These are phyloP conservation scores for Coniophora puteana DNA, from an alignment of 1,284 basidiomycete genomes.

Conservation along the genomic window DNA sequence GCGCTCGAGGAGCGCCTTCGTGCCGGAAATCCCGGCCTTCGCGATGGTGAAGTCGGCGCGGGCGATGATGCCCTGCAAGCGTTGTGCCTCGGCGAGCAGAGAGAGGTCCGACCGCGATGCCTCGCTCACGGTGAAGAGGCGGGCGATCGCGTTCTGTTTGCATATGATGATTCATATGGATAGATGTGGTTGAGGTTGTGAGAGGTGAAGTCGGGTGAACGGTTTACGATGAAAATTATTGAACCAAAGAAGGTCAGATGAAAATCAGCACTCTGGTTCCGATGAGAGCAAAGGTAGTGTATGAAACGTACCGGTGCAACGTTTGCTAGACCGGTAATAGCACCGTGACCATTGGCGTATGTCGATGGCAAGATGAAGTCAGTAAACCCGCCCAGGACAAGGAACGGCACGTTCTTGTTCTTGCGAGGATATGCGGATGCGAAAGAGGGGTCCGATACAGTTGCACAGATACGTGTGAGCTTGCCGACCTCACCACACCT, in stretches of 20 bases:
- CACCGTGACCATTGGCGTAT: constrained; percentile 68
- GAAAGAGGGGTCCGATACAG: constrained; percentile 61
- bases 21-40: constrained; percentile 77
- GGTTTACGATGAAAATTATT: constrained; percentile 7
- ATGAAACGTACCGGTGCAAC: constrained; percentile 61
- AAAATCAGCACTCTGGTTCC: constrained; percentile 5
- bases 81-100: constrained; percentile 68
- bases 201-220: constrained; percentile 10
- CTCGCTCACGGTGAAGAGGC: constrained; percentile 62
- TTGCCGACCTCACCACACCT: constrained; percentile 91
- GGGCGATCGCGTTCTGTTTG: constrained; percentile 56
- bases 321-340: constrained; percentile 81
- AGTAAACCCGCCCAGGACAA: constrained; percentile 75
- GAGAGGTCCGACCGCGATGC: constrained; percentile 49
- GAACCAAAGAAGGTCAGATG: neutral
- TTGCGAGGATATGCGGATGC: constrained; percentile 58
- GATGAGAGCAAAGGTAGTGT: neutral
- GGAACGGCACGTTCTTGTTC: constrained; percentile 60
- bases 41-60: constrained; percentile 79
- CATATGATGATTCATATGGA: too few relatives aligned
- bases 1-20: constrained; percentile 75
- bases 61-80: constrained; percentile 76
- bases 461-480: constrained; percentile 76
- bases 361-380: constrained; percentile 78
- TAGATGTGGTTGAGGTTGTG: constrained; percentile 7